A percentile compares a stretch with the other conserved stretches of the same genome.
phyloP scores from a whole-genome alignment of 257 asterid genomes.

The Salvia miltiorrhiza region DNA sequence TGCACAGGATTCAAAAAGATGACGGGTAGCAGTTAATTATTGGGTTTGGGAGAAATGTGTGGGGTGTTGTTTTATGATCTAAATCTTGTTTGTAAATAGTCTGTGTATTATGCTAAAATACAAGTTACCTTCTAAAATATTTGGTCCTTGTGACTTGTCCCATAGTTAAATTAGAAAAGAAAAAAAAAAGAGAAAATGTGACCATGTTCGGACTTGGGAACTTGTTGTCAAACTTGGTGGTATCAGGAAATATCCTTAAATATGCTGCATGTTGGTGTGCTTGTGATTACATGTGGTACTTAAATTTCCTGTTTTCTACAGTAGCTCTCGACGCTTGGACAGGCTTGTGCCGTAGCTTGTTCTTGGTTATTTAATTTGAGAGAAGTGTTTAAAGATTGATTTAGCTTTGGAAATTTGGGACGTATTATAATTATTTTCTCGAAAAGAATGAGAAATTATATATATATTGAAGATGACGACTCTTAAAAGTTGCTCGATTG shows the following conservation, averaged over 20 bases:
- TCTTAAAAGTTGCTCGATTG: too few relatives aligned
- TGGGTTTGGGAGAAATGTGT: constrained; percentile 9
- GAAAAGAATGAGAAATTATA: too few relatives aligned
- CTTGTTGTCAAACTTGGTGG: constrained; percentile 1
- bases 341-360: too few relatives aligned
- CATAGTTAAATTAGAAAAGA: not conserved
- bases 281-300: not conserved
- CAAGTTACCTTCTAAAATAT: constrained; percentile 14
- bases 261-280: not conserved
- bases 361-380: too few relatives aligned
- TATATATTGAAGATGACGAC: too few relatives aligned
- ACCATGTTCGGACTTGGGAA: not conserved
- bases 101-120: constrained; percentile 11
- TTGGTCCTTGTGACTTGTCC: constrained; percentile 16
- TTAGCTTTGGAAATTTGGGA: too few relatives aligned
- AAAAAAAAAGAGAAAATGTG: not conserved
- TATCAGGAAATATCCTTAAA: not conserved
- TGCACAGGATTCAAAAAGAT: not conserved
- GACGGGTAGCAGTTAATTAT: constrained; percentile 1
- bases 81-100: constrained; percentile 36
- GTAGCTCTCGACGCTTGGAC: too few relatives aligned
- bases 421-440: too few relatives aligned
- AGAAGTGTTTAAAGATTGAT: too few relatives aligned
- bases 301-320: not conserved
- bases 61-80: constrained; percentile 11